These are phyloP conservation scores for Choanephora cucurbitarum DNA, from an alignment of 371 early-diverging fungal genomes.

Conservation along the genomic window DNA sequence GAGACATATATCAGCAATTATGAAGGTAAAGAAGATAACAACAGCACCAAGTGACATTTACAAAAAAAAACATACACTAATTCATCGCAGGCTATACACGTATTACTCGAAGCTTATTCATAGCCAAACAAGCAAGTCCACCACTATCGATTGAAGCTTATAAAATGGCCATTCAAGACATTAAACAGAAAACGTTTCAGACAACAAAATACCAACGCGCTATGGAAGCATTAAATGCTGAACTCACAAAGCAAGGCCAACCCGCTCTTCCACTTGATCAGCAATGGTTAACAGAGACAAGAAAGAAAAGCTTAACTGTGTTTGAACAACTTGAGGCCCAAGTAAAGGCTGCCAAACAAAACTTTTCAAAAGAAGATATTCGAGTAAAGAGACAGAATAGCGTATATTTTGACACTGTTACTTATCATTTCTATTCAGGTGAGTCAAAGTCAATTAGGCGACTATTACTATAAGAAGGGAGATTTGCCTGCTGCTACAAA, in stretches of 20 bases:
- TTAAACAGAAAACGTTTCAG: constrained; percentile 57
- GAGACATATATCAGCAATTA: constrained; percentile 72
- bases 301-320: constrained; percentile 40
- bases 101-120: constrained; percentile 72
- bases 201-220: constrained; percentile 51
- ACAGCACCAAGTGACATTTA: too few relatives aligned
- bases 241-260: constrained; percentile 31
- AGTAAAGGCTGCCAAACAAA: constrained; percentile 71
- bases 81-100: constrained; percentile 76
- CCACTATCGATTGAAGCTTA: constrained; percentile 67
- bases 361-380: constrained; percentile 79
- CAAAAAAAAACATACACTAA: too few relatives aligned
- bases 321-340: constrained; percentile 72
- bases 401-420: too few relatives aligned
- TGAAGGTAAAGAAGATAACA: too few relatives aligned
- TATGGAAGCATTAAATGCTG: constrained; percentile 55
- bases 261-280: constrained; percentile 13
- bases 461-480: constrained; percentile 72
- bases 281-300: constrained; percentile 67
- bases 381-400: too few relatives aligned
- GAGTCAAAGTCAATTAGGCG: constrained; percentile 76
- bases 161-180: constrained; percentile 60
- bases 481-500: constrained; percentile 69
- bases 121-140: constrained; percentile 72
- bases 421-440: constrained; percentile 45